Conservation (phyloP, 2,329 filamentous ascomycete genomes). For the Tothia fuscella region DNA sequence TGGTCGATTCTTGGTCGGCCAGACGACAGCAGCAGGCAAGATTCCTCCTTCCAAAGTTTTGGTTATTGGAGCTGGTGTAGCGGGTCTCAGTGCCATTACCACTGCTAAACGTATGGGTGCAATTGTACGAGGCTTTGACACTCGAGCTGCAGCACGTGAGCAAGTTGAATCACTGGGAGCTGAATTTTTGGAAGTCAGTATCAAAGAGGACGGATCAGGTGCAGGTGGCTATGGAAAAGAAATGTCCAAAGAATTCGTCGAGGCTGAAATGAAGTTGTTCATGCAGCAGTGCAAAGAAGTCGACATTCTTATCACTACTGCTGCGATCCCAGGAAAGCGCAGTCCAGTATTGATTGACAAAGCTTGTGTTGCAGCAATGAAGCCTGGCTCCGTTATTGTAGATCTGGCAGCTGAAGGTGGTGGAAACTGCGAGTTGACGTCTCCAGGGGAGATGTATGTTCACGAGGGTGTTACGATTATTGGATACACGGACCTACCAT, state of each 20-base stretch:
- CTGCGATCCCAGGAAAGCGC: constrained; percentile 74
- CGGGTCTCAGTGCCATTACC: constrained; percentile 77
- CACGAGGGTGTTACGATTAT: constrained; percentile 77
- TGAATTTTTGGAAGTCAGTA: constrained; percentile 77
- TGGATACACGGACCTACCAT: constrained; percentile 80
- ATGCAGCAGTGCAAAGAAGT: constrained; percentile 77
- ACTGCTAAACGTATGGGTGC: constrained; percentile 72
- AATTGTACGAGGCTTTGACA: constrained; percentile 83
- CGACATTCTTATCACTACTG: constrained; percentile 86
- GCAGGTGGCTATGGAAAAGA: constrained; percentile 84
- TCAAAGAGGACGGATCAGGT: constrained; percentile 74
- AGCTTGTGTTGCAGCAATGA: constrained; percentile 73
- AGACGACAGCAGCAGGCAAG: constrained; percentile 81
- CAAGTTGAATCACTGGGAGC: constrained; percentile 85
- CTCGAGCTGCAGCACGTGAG: constrained; percentile 74
- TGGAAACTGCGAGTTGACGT: constrained; percentile 75
- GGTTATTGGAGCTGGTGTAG: constrained; percentile 82
- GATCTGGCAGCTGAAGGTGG: constrained; percentile 81
- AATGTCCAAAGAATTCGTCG: constrained; percentile 89
- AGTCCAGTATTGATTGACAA: constrained; percentile 78
- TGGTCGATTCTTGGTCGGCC: constrained; percentile 76
- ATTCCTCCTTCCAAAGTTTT: constrained; percentile 85
- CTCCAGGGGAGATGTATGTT: constrained; percentile 55
- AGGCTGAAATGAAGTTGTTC: constrained; percentile 87
- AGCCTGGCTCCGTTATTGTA: constrained; percentile 76